Conservation (phyloP, 148 eudicot genomes). For the Silene uniflora region DNA sequence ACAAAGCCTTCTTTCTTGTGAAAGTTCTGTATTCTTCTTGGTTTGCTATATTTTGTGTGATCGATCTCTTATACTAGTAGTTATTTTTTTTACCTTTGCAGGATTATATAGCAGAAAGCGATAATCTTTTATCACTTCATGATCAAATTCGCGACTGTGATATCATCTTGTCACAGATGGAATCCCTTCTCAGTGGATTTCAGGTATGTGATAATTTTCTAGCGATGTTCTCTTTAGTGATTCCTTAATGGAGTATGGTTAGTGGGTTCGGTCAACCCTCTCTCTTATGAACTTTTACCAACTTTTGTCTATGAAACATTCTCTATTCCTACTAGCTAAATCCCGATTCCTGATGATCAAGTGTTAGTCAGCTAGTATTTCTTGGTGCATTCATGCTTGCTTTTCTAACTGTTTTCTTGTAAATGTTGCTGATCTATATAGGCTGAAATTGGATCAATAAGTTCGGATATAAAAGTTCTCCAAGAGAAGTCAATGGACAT, state of each 20-base stretch:
- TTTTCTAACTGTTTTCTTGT: background rate
- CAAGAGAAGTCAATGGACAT: slow-evolving; percentile 99
- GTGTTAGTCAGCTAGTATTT: background rate
- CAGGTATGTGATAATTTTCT: slow-evolving; percentile 49
- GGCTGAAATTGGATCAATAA: slow-evolving; percentile 97
- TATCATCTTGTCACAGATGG: slow-evolving; percentile 87
- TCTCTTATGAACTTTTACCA: too few species aligned
- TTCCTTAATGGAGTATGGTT: too few species aligned
- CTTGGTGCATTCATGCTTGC: background rate
- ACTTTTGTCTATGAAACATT: background rate
- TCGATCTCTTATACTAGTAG: slow-evolving; percentile 1
- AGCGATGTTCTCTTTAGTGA: background rate
- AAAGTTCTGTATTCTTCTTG: too few species aligned
- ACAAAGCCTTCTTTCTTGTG: background rate
- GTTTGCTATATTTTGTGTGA: background rate
- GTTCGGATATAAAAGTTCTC: slow-evolving; percentile 95
- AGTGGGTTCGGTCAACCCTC: too few species aligned
- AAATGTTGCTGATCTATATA: slow-evolving; percentile 23
- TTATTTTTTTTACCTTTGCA: slow-evolving; percentile 33
- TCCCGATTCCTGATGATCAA: background rate
- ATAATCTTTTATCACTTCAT: slow-evolving; percentile 90
- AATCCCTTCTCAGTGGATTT: slow-evolving; percentile 89
- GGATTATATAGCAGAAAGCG: slow-evolving; percentile 97
- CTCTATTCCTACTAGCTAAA: too few species aligned
- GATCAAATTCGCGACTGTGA: slow-evolving; percentile 98